A percentile compares a stretch with the other conserved stretches of the same genome.
Conservation (phyloP, 805 yeast species). For the Zygosaccharomyces rouxii region DNA sequence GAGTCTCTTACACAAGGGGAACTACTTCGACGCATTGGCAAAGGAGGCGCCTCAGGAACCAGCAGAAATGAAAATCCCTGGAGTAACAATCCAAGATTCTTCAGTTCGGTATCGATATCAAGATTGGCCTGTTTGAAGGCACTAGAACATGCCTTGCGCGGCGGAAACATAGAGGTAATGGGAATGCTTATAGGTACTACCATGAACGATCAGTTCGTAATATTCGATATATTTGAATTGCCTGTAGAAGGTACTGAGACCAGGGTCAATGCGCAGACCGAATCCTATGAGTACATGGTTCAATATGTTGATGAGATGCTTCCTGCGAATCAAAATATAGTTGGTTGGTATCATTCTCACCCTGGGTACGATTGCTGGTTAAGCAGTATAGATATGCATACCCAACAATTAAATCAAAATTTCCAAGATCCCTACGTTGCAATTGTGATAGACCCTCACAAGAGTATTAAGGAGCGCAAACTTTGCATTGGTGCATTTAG, state of each 20-base stretch:
- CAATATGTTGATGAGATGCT: conserved; percentile 55
- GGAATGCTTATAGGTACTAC: conserved; percentile 88
- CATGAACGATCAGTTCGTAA: conserved; percentile 50
- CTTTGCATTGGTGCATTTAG: conserved; percentile 89
- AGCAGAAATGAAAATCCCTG: conserved; percentile 6
- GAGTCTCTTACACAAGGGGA: conserved; percentile 5
- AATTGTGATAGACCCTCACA: conserved; percentile 78
- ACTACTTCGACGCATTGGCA: background rate
- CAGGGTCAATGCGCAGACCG: conserved; percentile 88
- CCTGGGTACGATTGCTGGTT: conserved; percentile 98
- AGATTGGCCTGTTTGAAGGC: conserved; percentile 70
- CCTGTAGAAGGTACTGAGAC: conserved; percentile 98
- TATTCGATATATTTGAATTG: conserved; percentile 76
- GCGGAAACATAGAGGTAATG: conserved; percentile 90
- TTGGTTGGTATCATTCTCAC: conserved; percentile 99
- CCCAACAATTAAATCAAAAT: conserved; percentile 78
- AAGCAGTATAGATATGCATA: conserved; percentile 87
- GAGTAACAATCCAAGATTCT: conserved; percentile 13
- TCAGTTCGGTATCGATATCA: conserved; percentile 43
- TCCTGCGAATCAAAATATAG: conserved; percentile 57
- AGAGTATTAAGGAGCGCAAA: conserved; percentile 54
- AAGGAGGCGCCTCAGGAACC: background rate
- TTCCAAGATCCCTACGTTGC: conserved; percentile 92
- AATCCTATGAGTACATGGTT: conserved; percentile 94
- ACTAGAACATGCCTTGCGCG: conserved; percentile 73